Conservation (phyloP, 163 green algal genomes). For the Trebouxia gelatinosa region DNA sequence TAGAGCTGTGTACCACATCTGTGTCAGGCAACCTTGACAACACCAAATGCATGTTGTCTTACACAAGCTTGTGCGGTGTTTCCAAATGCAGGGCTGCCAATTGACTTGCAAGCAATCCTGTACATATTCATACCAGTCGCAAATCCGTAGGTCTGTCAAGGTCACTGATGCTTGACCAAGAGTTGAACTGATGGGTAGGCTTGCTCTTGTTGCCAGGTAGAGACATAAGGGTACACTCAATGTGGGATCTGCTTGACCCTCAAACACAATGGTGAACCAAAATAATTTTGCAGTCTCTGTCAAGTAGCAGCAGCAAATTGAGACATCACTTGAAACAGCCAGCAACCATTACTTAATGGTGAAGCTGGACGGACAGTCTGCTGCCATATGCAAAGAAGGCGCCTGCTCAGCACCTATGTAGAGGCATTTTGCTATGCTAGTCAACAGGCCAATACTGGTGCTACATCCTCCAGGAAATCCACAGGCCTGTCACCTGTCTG, state of each 20-base stretch:
- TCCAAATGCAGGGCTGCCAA: too few relatives aligned
- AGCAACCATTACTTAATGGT: neutral
- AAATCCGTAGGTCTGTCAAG: constrained; percentile 63
- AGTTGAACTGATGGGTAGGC: neutral
- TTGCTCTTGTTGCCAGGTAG: too few relatives aligned
- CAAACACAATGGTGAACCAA: too few relatives aligned
- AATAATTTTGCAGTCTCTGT: too few relatives aligned
- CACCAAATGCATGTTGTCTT: constrained; percentile 52
- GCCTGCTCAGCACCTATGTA: neutral
- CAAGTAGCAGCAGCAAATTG: neutral
- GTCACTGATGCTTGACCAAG: neutral
- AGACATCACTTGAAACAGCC: neutral
- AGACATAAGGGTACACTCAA: too few relatives aligned
- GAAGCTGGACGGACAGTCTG: neutral
- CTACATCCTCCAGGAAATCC: too few relatives aligned
- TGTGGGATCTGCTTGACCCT: too few relatives aligned
- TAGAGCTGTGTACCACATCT: constrained; percentile 39
- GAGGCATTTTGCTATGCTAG: too few relatives aligned
- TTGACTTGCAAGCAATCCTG: too few relatives aligned
- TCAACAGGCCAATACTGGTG: too few relatives aligned
- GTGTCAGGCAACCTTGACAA: constrained; percentile 47
- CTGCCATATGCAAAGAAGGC: neutral
- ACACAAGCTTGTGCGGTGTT: constrained; percentile 55
- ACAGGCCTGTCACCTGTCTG: too few relatives aligned
- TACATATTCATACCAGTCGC: too few relatives aligned